These are phyloP conservation scores for Apophysomyces ossiformis DNA, from an alignment of 371 early-diverging fungal genomes.

Conservation along the genomic window DNA sequence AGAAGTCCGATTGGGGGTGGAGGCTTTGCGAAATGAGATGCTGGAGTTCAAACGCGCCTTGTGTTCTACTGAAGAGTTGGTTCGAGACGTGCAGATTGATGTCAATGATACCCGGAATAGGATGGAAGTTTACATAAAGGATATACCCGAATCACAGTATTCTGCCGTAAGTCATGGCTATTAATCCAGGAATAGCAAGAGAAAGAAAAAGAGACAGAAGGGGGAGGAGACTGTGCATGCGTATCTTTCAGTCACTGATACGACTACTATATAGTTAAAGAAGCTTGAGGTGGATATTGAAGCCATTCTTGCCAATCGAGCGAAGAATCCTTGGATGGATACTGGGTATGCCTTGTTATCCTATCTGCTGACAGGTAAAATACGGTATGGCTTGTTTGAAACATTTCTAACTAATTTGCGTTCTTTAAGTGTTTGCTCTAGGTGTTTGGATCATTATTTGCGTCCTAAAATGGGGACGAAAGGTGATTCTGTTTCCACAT, in stretches of 20 bases:
- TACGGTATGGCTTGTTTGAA: too few species aligned
- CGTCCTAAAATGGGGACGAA: constrained; percentile 40
- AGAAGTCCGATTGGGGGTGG: constrained; percentile 24
- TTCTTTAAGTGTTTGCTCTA: constrained; percentile 39
- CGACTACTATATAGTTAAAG: constrained; percentile 34
- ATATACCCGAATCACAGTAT: constrained; percentile 49
- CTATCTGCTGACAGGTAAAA: constrained; percentile 47
- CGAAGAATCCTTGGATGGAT: constrained; percentile 56
- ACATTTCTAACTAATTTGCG: neutral
- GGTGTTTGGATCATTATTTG: constrained; percentile 53
- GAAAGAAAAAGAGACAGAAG: too few species aligned
- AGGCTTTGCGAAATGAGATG: constrained; percentile 28
- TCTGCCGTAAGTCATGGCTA: constrained; percentile 37
- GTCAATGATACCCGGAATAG: constrained; percentile 35
- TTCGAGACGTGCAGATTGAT: constrained; percentile 42
- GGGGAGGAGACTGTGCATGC: too few species aligned
- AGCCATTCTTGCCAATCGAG: constrained; percentile 48
- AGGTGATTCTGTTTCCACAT: constrained; percentile 38
- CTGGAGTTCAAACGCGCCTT: constrained; percentile 30
- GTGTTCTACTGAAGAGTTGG: constrained; percentile 34
- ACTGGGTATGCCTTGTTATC: constrained; percentile 52
- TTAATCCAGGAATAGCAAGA: too few species aligned
- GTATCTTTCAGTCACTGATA: neutral
- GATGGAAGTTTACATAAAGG: constrained; percentile 45
- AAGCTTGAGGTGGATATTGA: constrained; percentile 52